Evolutionary conservation across 768 basidiomycete species (phyloP), one percentile per base, ranked within the genome.

Genomic region (Roridomyces roridus): DNA sequence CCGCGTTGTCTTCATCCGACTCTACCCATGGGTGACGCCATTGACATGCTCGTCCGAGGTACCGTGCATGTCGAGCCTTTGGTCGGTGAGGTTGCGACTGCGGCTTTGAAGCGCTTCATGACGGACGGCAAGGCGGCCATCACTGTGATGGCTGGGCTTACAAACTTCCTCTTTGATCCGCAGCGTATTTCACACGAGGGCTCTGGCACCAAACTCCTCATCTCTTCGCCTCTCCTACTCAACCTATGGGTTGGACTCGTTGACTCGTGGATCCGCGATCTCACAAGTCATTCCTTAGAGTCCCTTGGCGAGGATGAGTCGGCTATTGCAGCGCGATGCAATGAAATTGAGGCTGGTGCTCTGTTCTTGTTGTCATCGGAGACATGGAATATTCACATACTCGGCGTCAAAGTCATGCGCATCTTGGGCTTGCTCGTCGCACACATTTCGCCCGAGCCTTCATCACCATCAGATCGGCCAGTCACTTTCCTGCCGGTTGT

Each of bases 11-110:
- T 94, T 39, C 84, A 87, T 65, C 72, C 80, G 3, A 76, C 80
- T 5, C 75, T 84, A 28, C 65, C 83, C 39, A 69, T 89, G 44
- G 68, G 78, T 11, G 87, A 89, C 39, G 83, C 86, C 0, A 78
- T 93, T 46, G 89, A 93, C 61, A 86, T 93, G 79, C 82, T 96
- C 23, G 77, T 95, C 42, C 83, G 86, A 29, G 91, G 90, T 2
- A 82, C 92, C n/a, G 80, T 92, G 23, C 95, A 96, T 62, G 85
- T 94, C 26, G 93, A 97, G 60, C 90, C 92, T 2, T 64, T 74
- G 2, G 77, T 96, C 1, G 83, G 82, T 34, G 86, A 88, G n/a
- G 83, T 83, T 15, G 88, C 95, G 0, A 78, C 76, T 25, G 75
- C 77, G 4, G 87, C 92, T 12, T 68, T 96, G 61, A 85, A 83